Conservation (phyloP, 352 stramenopile genomes). For the Phytophthora pseudosyringae region DNA sequence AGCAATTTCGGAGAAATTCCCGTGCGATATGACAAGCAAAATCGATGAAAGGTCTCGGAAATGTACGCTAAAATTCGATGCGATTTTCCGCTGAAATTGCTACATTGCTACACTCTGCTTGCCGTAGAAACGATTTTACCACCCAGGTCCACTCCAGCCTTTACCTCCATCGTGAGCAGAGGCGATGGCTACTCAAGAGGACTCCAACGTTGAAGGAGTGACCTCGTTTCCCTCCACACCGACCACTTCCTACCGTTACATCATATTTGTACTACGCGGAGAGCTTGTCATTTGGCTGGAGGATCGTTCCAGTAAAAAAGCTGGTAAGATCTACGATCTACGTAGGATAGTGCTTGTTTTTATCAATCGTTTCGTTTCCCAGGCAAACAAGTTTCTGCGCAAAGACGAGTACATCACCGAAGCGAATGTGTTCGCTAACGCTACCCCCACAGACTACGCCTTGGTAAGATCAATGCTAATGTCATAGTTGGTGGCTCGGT, state of each 20-base stretch:
- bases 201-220: background rate
- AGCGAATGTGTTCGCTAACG: slow-evolving; percentile 2
- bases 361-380: background rate
- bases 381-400: slow-evolving; percentile 12
- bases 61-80: background rate
- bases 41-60: background rate
- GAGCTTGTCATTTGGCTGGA: background rate
- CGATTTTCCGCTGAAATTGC: too few species aligned
- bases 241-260: background rate
- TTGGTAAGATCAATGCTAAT: slow-evolving; percentile 2
- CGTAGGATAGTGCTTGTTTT: too few species aligned
- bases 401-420: slow-evolving; percentile 16
- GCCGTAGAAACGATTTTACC: too few species aligned
- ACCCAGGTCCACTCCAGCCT: background rate
- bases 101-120: too few species aligned
- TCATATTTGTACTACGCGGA: background rate
- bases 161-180: background rate
- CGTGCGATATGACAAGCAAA: background rate
- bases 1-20: background rate
- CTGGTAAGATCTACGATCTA: background rate
- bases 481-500: background rate
- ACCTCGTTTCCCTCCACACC: background rate
- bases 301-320: slow-evolving; percentile 1
- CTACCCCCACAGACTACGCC: background rate
- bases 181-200: background rate